phyloP scores from a whole-genome alignment of 1,284 basidiomycete genomes.

The Cutaneotrichosporon cavernicola region DNA sequence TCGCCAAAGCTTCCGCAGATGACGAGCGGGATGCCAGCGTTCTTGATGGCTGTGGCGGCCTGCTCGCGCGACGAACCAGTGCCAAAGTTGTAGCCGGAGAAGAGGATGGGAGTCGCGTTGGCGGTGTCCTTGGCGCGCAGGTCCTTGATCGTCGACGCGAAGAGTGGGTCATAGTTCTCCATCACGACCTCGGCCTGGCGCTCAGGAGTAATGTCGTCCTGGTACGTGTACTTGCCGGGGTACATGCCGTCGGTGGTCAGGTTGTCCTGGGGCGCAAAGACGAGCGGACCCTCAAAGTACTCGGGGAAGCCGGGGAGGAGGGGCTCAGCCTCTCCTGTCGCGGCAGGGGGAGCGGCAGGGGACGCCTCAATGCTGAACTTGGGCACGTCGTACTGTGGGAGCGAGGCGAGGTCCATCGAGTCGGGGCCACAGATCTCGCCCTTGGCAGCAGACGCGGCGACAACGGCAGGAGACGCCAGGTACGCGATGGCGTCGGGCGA shows the following conservation, averaged over 20 bases:
- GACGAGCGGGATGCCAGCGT: slow-evolving; percentile 88
- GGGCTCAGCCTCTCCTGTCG: slow-evolving; percentile 62
- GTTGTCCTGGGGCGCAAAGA: slow-evolving; percentile 96
- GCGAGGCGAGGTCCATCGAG: slow-evolving; percentile 60
- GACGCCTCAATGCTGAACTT: slow-evolving; percentile 52
- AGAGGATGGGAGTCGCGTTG: slow-evolving; percentile 62
- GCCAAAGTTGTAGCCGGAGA: slow-evolving; percentile 97
- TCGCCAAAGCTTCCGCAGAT: slow-evolving; percentile 97
- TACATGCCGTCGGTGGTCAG: slow-evolving; percentile 98
- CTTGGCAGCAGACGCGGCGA: slow-evolving; percentile 89
- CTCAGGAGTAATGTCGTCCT: slow-evolving; percentile 95
- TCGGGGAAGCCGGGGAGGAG: slow-evolving; percentile 79
- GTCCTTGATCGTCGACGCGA: slow-evolving; percentile 70
- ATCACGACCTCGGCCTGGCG: slow-evolving; percentile 91
- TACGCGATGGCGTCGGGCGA: slow-evolving; percentile 92
- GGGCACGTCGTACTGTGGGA: slow-evolving; percentile 58
- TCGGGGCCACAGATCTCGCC: slow-evolving; percentile 88
- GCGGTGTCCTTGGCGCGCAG: slow-evolving; percentile 55
- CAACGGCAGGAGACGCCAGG: slow-evolving; percentile 92
- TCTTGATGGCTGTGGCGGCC: slow-evolving; percentile 93
- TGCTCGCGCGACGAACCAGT: slow-evolving; percentile 99
- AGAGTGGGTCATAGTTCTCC: slow-evolving; percentile 94
- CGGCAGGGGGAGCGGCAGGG: slow-evolving; percentile 21
- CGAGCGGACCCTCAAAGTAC: slow-evolving; percentile 74
- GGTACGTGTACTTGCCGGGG: slow-evolving; percentile 99